Evolutionary conservation across 108 stramenopile species (phyloP), one percentile per base, ranked within the genome.

Genomic region (Pelagomonas calceolata): DNA sequence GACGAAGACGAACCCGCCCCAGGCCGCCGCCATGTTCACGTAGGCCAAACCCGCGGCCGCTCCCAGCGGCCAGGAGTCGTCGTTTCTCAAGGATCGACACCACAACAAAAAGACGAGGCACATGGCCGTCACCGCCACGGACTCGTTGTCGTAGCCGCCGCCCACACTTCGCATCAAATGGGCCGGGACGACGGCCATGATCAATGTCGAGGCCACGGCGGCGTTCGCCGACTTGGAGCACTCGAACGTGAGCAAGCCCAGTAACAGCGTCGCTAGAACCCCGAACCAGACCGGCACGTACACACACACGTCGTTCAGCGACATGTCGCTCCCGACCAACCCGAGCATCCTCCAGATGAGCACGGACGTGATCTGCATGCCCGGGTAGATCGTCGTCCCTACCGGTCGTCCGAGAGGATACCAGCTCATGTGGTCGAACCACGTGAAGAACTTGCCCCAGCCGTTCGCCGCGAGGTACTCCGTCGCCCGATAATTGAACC

Each of bases 1-100:
- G 31, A 98, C 95, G 87, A 97, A 98, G 68, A 97, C 88, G 83
- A 94, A 98, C 4, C 98, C 95, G 39, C 94, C 95, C 96, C 95
- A 98, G 4, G 94, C 89, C 4, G 96, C 94, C 31, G 92, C 94
- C 94, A 97, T 95, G 80, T 94, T 88, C 73, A 94, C 88, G 79
- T 95, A 94, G 0, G 92, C 85, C 36, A 95, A 32, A 7, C 88
- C 94, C 0, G 86, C 82, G 26, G 80, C 34, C 30, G 81, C 66
- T 51, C 90, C 91, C 71, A 75, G 82, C 3, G 51, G 21, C 51
- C 51, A 16, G 7, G 14, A 26, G 7, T 4, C 70, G 29, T 66
- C 45, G 67, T 72, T 76, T 12, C 90, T 85, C 29, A 92, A 81
- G 63, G 87, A 81, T 30, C 87, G 80, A 66, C 87, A 70, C 97